Base-by-base conservation (phyloP, 306 rosid species). In the Trifolium fragiferum region DNA sequence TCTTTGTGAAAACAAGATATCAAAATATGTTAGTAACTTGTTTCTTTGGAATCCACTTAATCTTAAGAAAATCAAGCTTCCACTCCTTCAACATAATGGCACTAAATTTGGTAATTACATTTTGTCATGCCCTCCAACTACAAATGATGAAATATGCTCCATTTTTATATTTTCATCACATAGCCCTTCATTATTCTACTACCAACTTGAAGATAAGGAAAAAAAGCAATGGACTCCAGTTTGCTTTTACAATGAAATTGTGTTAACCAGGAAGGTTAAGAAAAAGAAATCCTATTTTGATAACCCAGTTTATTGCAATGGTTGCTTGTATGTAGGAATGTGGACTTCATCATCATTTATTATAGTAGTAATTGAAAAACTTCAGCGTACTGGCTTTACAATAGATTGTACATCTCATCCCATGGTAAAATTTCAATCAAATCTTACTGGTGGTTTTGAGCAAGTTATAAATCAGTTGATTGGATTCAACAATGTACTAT, bases 31-130 rank as follows among this genome's bases (percentile, higher is more conserved):
- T 18, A 10, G 32, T 11, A 20, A 12, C 9, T 5, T 53, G 2
- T 13, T 53, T 70, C 75, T 70, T 51, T 70, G 50, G 64, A 70
- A 53, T 13, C 64, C 64, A 70, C 10, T 1, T 10, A 70, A 13
- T 49, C 50, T 19, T 12, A 5, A 53, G 13, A 30, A 10, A 37
- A 33, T 70, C 10, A 35, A 2, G 3, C 30, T 25, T 25, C 30
- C 30, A 25, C 30, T 25, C 30, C 30, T 25, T 25, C 2, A 25
- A 25, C 30, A 25, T 27, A 32, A 50, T 10, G 47, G 2, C 32
- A 49, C 30, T 58, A 0, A 0, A 5, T 12, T 69, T 32, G 0
- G 7, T 2, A 15, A 16, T 9, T 53, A 19, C 47, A 30, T 53
- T 53, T 53, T 53, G 50, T 33, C 64, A 35, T 35, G 37, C 19